These are phyloP conservation scores for Rhizopogon parksii DNA, from an alignment of 1,284 basidiomycete species.

Conservation along the genomic window DNA sequence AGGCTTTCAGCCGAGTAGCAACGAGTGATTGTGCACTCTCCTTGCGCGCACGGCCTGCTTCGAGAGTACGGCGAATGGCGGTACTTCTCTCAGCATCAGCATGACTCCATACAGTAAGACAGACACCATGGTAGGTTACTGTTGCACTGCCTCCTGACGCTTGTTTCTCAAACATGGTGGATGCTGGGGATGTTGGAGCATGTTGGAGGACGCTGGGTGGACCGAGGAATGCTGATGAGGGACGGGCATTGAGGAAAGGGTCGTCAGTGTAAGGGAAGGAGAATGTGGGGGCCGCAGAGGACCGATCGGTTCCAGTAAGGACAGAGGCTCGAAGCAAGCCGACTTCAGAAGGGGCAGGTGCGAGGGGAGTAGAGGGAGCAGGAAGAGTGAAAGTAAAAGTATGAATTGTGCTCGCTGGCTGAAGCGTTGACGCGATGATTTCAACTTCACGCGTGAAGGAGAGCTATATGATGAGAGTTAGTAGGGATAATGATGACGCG, in stretches of 20 bases:
- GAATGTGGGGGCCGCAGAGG: conserved; percentile 54
- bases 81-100: conserved; percentile 80
- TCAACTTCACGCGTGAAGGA: conserved; percentile 91
- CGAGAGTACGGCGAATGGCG: conserved; percentile 76
- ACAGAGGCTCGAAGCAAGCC: conserved; percentile 69
- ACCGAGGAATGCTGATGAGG: conserved; percentile 70
- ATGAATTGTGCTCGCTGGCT: conserved; percentile 88
- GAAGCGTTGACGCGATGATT: conserved; percentile 85
- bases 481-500: not conserved
- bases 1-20: conserved; percentile 55
- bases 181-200: conserved; percentile 32
- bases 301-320: conserved; percentile 49
- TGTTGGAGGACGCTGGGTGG: conserved; percentile 54
- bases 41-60: conserved; percentile 68
- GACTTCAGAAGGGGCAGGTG: conserved; percentile 49
- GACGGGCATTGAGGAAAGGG: conserved; percentile 63
- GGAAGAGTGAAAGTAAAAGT: conserved; percentile 84
- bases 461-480: conserved; percentile 38
- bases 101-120: conserved; percentile 90
- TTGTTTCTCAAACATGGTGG: conserved; percentile 34
- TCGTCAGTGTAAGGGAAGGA: conserved; percentile 67
- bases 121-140: conserved; percentile 82
- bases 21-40: conserved; percentile 70
- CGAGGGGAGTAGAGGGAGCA: conserved; percentile 64
- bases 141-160: conserved; percentile 34